A percentile compares a stretch with the other conserved stretches of the same genome.
Evolutionary conservation across 2,329 filamentous ascomycete species (phyloP).

Genomic region (Claviceps sp.): DNA sequence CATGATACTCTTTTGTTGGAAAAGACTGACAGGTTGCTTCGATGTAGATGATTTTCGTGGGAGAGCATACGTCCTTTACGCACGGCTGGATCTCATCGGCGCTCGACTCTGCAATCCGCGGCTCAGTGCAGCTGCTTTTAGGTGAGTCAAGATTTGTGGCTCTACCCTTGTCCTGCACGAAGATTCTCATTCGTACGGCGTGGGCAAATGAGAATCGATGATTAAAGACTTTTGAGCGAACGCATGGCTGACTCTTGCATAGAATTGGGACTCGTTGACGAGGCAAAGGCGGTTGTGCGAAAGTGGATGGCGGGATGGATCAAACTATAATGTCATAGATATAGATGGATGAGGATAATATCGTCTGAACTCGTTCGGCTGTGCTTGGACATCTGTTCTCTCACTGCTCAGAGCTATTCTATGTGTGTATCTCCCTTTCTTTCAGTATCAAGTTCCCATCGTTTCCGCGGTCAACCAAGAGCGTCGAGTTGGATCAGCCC

Average conservation of each 20-base stretch:
- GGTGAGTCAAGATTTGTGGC: conserved; percentile 11
- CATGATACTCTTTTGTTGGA: neutral
- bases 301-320: conserved; percentile 62
- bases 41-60: conserved; percentile 48
- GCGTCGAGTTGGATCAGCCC: too few relatives aligned
- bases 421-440: too few relatives aligned
- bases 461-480: too few relatives aligned
- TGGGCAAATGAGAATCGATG: neutral
- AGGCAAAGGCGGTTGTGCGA: conserved; percentile 50
- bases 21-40: neutral
- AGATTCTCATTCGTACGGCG: too few relatives aligned
- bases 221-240: neutral
- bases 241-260: neutral
- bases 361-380: too few relatives aligned
- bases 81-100: conserved; percentile 59
- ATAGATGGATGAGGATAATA: too few relatives aligned
- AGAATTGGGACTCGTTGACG: conserved; percentile 52
- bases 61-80: conserved; percentile 58
- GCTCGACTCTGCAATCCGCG: conserved; percentile 52
- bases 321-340: conserved; percentile 1
- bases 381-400: too few relatives aligned
- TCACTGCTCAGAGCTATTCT: too few relatives aligned
- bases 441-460: too few relatives aligned
- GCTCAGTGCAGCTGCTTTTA: conserved; percentile 49
- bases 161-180: too few relatives aligned